Evolutionary conservation across 495 filamentous ascomycete species (phyloP), one percentile per base, ranked within the genome.

Genomic region (Podospora australis): DNA sequence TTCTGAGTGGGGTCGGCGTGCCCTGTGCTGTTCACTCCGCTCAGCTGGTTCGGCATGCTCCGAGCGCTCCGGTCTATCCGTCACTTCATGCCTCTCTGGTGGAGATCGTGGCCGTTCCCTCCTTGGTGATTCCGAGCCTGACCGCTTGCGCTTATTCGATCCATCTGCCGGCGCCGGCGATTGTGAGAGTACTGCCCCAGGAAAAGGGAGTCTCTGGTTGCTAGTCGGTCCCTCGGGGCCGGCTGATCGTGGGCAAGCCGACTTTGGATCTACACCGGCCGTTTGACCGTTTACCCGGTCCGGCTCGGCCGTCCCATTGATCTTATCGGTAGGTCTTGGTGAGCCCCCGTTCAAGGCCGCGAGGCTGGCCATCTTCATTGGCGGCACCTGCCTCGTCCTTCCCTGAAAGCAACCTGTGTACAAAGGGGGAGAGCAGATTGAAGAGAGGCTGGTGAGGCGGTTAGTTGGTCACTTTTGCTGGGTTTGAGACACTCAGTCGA

Each of bases 61-160:
- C 6, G 36, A 16, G 19, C 53, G 17, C 11, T 56, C 54, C 3
- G 29, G 13, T 21, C 46, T 53, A n/a, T n/a, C n/a, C n/a, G n/a
- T n/a, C n/a, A n/a, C n/a, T 20, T 56, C 61, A 8, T 41, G 38
- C 35, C 57, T 52, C n/a, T 24, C 30, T 2, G 54, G 52, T 2
- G 52, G 56, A 39, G 57, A 70, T 39, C 52, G 54, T 11, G 44
- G 50, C 26, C 50, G 56, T 25, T 62, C 64, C 53, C 63, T 58
- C 57, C 63, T 51, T 22, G 58, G 62, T 20, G 71, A 74, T 35
- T 68, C 57, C 25, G 74, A 75, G 10, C 61, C 55, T 35, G 74
- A 75, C 34, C 77, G 67, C 58, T 78, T 80, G 50, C 77, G 72
- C 57, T 80, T 80, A 52, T 77, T 71, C 16, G 68, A 62, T 4